Percentiles rank a stretch among this genome's conserved stretches.
Evolutionary conservation across 352 stramenopile genomes (phyloP).

Genomic region (Thraustotheca clavata): DNA sequence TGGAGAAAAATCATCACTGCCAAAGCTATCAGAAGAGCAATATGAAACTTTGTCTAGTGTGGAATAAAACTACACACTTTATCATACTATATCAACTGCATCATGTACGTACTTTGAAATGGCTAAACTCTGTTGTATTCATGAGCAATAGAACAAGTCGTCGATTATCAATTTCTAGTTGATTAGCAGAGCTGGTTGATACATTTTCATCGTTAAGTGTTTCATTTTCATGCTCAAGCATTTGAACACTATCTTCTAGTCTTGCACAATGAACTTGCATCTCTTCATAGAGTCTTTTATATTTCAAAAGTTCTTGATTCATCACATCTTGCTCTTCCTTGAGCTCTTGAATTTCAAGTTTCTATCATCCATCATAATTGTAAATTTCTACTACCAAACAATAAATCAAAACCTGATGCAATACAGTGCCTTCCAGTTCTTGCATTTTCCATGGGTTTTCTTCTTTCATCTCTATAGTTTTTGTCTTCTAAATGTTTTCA

Average conservation of each 20-base stretch:
- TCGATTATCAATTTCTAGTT: conserved; percentile 2
- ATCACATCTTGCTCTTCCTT: neutral
- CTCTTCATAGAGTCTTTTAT: neutral
- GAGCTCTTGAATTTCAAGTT: neutral
- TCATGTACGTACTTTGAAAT: conserved; percentile 2
- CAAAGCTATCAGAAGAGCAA: conserved; percentile 7
- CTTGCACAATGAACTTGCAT: neutral
- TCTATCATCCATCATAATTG: too few species aligned
- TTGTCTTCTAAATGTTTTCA: too few species aligned
- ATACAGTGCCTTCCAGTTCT: too few species aligned
- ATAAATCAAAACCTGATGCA: too few species aligned
- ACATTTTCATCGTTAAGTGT: neutral
- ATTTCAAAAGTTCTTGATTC: neutral
- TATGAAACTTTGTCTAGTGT: conserved; percentile 1
- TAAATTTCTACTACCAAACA: too few species aligned
- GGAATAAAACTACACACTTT: conserved; percentile 7
- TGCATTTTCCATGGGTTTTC: too few species aligned
- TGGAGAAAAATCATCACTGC: neutral
- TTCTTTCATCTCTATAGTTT: too few species aligned
- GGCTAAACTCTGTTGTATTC: conserved; percentile 2
- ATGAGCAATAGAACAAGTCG: neutral
- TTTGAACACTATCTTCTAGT: neutral
- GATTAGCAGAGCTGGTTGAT: neutral
- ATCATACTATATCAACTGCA: too few species aligned
- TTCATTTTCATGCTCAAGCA: neutral